These are phyloP conservation scores for Kazachstania kunashirensis DNA, from an alignment of 805 yeast genomes.

Conservation along the genomic window DNA sequence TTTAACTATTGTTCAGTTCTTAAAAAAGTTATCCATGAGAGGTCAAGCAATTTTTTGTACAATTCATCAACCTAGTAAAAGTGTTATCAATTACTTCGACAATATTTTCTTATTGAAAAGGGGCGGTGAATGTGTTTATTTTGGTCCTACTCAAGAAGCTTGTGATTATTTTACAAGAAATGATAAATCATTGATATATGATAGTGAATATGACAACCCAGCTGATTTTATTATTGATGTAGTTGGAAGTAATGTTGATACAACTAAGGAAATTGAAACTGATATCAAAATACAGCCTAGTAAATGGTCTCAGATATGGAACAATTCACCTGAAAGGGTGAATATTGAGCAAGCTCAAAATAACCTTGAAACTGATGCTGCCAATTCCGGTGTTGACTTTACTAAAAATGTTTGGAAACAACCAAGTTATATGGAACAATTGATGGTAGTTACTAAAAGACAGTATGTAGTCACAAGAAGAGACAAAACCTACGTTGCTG, in stretches of 20 bases:
- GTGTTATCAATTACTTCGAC: constrained; percentile 50
- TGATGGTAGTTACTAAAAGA: constrained; percentile 34
- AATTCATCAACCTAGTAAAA: constrained; percentile 59
- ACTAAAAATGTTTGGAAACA: constrained; percentile 13
- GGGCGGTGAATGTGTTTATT: constrained; percentile 66
- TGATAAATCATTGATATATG: constrained; percentile 51
- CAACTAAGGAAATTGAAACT: constrained; percentile 2
- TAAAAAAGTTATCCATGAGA: constrained; percentile 40
- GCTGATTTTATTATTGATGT: constrained; percentile 67
- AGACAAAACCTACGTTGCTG: constrained; percentile 49
- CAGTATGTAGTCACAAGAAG: constrained; percentile 44
- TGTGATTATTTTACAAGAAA: constrained; percentile 42
- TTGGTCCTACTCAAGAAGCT: constrained; percentile 61
- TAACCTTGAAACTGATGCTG: constrained; percentile 14
- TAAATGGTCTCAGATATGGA: constrained; percentile 21
- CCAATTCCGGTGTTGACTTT: constrained; percentile 13
- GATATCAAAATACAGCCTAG: not conserved
- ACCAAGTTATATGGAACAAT: constrained; percentile 39
- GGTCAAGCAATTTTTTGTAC: constrained; percentile 55
- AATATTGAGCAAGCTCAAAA: constrained; percentile 4
- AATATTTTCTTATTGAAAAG: constrained; percentile 49
- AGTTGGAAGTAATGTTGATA: constrained; percentile 51
- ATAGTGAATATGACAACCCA: constrained; percentile 44
- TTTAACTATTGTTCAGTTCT: constrained; percentile 46
- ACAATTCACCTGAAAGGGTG: constrained; percentile 10